A percentile compares a stretch with the other conserved stretches of the same genome.
Evolutionary conservation across 805 yeast species (phyloP).

Genomic region (Hanseniaspora clermontiae): DNA sequence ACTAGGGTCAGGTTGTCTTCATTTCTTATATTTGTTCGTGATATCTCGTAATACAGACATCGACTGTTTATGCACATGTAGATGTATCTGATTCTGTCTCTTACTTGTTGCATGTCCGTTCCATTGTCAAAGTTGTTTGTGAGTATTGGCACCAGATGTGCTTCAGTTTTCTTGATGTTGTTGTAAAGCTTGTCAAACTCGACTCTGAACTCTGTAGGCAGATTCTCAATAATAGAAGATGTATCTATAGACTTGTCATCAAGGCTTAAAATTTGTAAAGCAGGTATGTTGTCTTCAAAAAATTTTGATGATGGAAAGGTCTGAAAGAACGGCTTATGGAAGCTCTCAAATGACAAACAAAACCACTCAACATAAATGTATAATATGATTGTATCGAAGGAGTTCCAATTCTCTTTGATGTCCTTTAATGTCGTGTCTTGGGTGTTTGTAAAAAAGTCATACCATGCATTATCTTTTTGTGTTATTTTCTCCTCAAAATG

Average conservation of each 20-base stretch:
- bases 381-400: conserved; percentile 3
- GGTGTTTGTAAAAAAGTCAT: not conserved
- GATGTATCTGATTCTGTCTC: conserved; percentile 35
- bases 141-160: not conserved
- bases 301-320: conserved; percentile 1
- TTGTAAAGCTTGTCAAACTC: conserved; percentile 4
- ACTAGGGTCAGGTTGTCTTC: conserved; percentile 71
- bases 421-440: not conserved
- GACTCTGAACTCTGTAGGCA: not conserved
- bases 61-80: conserved; percentile 89
- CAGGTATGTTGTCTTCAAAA: conserved; percentile 5
- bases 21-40: conserved; percentile 43
- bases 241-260: not conserved
- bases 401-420: not conserved
- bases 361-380: conserved; percentile 11
- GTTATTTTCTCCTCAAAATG: not conserved
- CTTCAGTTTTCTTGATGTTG: not conserved
- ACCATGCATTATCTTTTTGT: not conserved
- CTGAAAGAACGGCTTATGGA: conserved; percentile 5
- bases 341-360: not conserved
- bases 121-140: not conserved
- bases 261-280: not conserved
- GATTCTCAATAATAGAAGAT: not conserved
- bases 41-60: conserved; percentile 45
- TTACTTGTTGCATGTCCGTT: conserved; percentile 15